phyloP scores from a whole-genome alignment of 2,329 filamentous ascomycete species.

The Mollisia scopiformis region DNA sequence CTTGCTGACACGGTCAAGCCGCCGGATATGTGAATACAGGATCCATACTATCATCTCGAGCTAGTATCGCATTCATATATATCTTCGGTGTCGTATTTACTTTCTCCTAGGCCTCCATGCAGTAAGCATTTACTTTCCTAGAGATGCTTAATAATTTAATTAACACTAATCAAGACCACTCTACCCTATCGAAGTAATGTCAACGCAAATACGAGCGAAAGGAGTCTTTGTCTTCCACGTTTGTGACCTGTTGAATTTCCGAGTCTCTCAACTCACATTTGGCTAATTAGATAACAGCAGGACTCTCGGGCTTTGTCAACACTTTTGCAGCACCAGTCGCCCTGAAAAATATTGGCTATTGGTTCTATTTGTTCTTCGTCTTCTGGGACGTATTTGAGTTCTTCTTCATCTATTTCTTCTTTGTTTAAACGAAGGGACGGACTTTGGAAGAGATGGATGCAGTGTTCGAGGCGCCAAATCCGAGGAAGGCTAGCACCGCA shows the following conservation, averaged over 20 bases:
- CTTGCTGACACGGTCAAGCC: neutral
- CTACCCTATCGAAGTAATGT: neutral
- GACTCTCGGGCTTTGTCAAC: constrained; percentile 27
- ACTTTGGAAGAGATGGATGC: constrained; percentile 58
- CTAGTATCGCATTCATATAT: neutral
- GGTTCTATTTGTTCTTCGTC: constrained; percentile 49
- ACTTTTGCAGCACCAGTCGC: constrained; percentile 32
- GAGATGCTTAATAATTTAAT: no score
- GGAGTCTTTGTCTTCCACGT: neutral
- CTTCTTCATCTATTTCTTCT: constrained; percentile 52
- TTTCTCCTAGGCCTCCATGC: neutral
- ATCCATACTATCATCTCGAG: neutral
- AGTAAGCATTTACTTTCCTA: no score
- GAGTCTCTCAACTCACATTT: neutral
- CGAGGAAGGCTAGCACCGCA: neutral
- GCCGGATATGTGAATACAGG: neutral
- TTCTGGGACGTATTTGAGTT: constrained; percentile 48
- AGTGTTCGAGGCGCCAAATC: constrained; percentile 42
- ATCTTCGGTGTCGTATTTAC: neutral
- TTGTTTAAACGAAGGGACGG: constrained; percentile 49
- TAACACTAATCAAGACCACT: no score
- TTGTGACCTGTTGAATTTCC: neutral
- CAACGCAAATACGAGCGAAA: neutral
- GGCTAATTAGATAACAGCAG: neutral
- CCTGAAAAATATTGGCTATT: constrained; percentile 42